Evolutionary conservation across 345 rosid species (phyloP).

Genomic region (Populus davidiana): DNA sequence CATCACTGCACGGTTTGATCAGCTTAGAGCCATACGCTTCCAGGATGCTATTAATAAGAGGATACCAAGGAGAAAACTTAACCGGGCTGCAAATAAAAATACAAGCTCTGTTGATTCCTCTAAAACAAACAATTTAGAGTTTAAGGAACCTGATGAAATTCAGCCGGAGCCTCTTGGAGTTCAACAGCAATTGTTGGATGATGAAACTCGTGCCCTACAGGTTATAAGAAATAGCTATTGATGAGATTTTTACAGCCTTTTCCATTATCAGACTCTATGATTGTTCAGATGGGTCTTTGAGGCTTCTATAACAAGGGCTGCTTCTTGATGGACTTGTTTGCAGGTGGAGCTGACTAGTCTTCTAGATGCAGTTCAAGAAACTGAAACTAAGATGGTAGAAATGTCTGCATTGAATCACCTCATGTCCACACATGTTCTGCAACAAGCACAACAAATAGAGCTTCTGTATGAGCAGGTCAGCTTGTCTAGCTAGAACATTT

Average conservation of each 20-base stretch:
- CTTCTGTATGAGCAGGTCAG: slow-evolving; percentile 78
- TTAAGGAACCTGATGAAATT: slow-evolving; percentile 43
- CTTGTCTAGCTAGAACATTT: not conserved
- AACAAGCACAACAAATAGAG: slow-evolving; percentile 94
- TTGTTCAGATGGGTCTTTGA: slow-evolving; percentile 2
- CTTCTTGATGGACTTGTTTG: slow-evolving; percentile 20
- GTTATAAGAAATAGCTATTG: slow-evolving; percentile 35
- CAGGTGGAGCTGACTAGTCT: slow-evolving; percentile 86
- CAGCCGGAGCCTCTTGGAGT: slow-evolving; percentile 54
- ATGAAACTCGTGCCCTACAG: slow-evolving; percentile 93
- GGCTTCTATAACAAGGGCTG: slow-evolving; percentile 10
- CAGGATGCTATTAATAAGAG: slow-evolving; percentile 80
- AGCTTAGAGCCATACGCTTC: slow-evolving; percentile 81
- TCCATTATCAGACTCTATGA: not conserved
- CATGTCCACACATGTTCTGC: slow-evolving; percentile 89
- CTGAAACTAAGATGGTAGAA: slow-evolving; percentile 97
- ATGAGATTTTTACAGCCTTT: not conserved
- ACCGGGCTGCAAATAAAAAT: slow-evolving; percentile 39
- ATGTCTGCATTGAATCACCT: slow-evolving; percentile 96
- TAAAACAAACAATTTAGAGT: slow-evolving; percentile 32
- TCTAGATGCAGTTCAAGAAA: slow-evolving; percentile 79
- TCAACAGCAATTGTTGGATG: slow-evolving; percentile 73
- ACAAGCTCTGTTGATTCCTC: slow-evolving; percentile 42
- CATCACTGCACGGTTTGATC: slow-evolving; percentile 74
- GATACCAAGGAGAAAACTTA: slow-evolving; percentile 72